A percentile compares a stretch with the other conserved stretches of the same genome.
phyloP scores from a whole-genome alignment of 2,329 filamentous ascomycete genomes.

The Cladosporium colombiae region DNA sequence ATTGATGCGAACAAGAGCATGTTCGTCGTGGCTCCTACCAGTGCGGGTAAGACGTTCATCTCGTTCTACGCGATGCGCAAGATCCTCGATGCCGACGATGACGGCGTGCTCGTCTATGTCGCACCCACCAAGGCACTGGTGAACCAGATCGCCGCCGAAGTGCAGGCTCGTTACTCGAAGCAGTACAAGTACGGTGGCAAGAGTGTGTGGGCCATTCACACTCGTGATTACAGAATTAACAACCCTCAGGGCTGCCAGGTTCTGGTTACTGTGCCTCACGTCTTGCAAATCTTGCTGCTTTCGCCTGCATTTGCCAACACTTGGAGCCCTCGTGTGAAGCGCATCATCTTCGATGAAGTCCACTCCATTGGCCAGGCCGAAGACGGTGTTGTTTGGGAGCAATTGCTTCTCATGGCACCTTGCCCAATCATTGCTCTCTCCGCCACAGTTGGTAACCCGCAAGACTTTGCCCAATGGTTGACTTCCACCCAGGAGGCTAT shows the following conservation, averaged over 20 bases:
- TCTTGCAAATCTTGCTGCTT: slow-evolving; percentile 76
- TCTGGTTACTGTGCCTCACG: slow-evolving; percentile 74
- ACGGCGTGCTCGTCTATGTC: slow-evolving; percentile 74
- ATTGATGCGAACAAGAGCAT: slow-evolving; percentile 70
- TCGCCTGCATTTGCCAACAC: slow-evolving; percentile 63
- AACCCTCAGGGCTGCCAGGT: slow-evolving; percentile 72
- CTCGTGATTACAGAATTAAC: slow-evolving; percentile 73
- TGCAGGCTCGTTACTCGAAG: slow-evolving; percentile 74
- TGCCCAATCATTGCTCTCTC: slow-evolving; percentile 79
- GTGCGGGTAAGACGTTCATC: slow-evolving; percentile 80
- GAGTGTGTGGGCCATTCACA: slow-evolving; percentile 78
- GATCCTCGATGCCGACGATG: slow-evolving; percentile 66
- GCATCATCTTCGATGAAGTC: slow-evolving; percentile 82
- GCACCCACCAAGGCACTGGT: slow-evolving; percentile 80
- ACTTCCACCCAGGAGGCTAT: slow-evolving; percentile 62
- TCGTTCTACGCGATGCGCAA: slow-evolving; percentile 83
- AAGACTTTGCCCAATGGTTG: slow-evolving; percentile 70
- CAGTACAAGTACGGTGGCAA: slow-evolving; percentile 60
- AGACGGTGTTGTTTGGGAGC: slow-evolving; percentile 77
- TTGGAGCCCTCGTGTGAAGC: slow-evolving; percentile 68
- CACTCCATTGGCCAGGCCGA: slow-evolving; percentile 77
- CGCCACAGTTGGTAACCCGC: slow-evolving; percentile 75
- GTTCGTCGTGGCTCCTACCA: slow-evolving; percentile 76
- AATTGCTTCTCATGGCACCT: slow-evolving; percentile 70
- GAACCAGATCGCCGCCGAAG: slow-evolving; percentile 79